Base-by-base conservation (phyloP, 768 basidiomycete species). In the Tubosaeta brunneosetosa region DNA sequence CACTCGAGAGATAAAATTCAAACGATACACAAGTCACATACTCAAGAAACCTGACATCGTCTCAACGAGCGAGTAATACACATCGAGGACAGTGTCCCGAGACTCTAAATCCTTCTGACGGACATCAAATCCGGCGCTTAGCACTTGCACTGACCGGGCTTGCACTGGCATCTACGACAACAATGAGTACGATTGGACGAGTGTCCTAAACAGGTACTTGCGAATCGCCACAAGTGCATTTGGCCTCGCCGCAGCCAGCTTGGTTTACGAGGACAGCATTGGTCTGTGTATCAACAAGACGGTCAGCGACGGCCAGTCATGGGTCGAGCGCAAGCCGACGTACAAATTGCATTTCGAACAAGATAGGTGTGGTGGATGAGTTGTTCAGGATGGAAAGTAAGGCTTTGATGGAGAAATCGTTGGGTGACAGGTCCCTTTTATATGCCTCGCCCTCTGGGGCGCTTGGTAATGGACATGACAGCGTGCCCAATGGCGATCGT, bases 301-400 rank as follows among this genome's bases (percentile, higher is more conserved):
- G 22, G 4, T 29, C 29, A 29, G 2, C 29, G 9, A 29, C 4
- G 1, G 4, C 9, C 29, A 1, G 29, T 6, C 29, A 29, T 9
- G 4, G 9, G 1, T 9, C 1, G 6, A 9, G 29, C 29, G 4
- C 6, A n/a, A n/a, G n/a, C n/a, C n/a, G n/a, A 29, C 29, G 29
- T 9, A 62, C 61, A 31, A 44, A 50, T 52, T 62, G 57, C 61
- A 62, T 62, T 7, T 50, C 34, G 3, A 43, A 9, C 9, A 6
- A 29, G 29, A 29, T 29, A n/a, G n/a, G 29, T 29, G 6, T 29
- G 29, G 6, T 29, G 9, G 4, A 29, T 2, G 29, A 29, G 29
- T 29, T 9, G n/a, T n/a, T n/a, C n/a, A n/a, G n/a, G n/a, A n/a
- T n/a, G n/a, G n/a, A n/a, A n/a, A n/a, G n/a, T 22, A 9, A 29